Conservation (phyloP, 1,139 yeast genomes). For the Yamadazyma membranifaciens region DNA sequence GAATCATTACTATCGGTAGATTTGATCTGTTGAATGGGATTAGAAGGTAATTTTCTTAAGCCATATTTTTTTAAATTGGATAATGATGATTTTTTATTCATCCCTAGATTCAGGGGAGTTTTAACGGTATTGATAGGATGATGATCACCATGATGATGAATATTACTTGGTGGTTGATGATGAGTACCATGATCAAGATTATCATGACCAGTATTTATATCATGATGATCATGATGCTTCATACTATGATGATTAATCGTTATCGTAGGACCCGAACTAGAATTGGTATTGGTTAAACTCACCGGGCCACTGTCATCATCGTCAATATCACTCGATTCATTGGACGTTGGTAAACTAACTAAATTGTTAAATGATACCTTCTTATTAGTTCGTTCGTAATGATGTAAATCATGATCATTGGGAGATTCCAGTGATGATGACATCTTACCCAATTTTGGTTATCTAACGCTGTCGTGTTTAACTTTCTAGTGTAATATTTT, state of each 20-base stretch:
- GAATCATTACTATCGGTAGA: constrained; percentile 30
- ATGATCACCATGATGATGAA: not conserved
- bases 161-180: too few relatives aligned
- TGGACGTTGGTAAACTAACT: constrained; percentile 13
- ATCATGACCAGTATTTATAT: not conserved
- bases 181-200: not conserved
- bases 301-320: constrained; percentile 7
- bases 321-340: constrained; percentile 15
- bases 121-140: too few relatives aligned
- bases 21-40: constrained; percentile 23
- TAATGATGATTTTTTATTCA: constrained; percentile 1
- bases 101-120: not conserved
- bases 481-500: too few relatives aligned
- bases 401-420: constrained; percentile 1
- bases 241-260: too few relatives aligned
- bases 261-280: not conserved
- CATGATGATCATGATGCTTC: too few relatives aligned
- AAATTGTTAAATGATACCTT: constrained; percentile 14
- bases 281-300: not conserved
- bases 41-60: constrained; percentile 16
- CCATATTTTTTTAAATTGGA: constrained; percentile 11
- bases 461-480: too few relatives aligned
- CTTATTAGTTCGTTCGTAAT: constrained; percentile 5
- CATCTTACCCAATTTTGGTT: too few relatives aligned
- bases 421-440: constrained; percentile 3